Percentiles rank a stretch among this genome's conserved stretches.
These are phyloP conservation scores for Eucalyptus curtisii DNA, from an alignment of 345 rosid genomes.

Conservation along the genomic window DNA sequence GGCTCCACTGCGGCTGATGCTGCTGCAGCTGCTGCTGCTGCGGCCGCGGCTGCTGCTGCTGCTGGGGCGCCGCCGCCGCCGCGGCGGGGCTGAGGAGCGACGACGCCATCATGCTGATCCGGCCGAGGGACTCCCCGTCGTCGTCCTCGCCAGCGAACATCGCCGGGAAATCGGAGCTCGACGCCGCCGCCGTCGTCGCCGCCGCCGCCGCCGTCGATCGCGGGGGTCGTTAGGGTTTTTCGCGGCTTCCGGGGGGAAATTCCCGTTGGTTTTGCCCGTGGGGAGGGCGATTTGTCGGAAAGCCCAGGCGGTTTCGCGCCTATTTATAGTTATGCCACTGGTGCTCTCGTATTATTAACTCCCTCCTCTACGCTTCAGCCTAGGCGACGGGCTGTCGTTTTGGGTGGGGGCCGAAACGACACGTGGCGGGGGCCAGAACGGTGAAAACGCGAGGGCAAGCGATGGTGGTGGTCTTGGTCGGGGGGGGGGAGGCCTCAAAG, in stretches of 20 bases:
- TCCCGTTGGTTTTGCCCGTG: neutral
- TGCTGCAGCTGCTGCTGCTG: neutral
- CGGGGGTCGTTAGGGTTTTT: neutral
- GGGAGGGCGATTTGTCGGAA: neutral
- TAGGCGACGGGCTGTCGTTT: neutral
- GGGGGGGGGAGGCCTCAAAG: neutral
- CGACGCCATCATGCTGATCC: neutral
- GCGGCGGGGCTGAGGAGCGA: neutral
- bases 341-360: neutral
- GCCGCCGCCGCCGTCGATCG: neutral
- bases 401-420: neutral
- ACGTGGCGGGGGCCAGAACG: neutral
- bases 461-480: neutral
- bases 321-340: neutral
- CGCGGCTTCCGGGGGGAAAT: neutral
- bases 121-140: neutral
- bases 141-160: slow-evolving; percentile 3
- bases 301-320: neutral
- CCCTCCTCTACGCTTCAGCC: neutral
- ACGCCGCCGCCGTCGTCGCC: neutral
- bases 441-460: neutral
- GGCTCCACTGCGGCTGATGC: slow-evolving; percentile 38
- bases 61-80: neutral
- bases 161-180: neutral
- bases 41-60: neutral